A percentile compares a stretch with the other conserved stretches of the same genome.
Evolutionary conservation across 1,139 yeast genomes (phyloP).

Genomic region (Debaryomyces coudertii): DNA sequence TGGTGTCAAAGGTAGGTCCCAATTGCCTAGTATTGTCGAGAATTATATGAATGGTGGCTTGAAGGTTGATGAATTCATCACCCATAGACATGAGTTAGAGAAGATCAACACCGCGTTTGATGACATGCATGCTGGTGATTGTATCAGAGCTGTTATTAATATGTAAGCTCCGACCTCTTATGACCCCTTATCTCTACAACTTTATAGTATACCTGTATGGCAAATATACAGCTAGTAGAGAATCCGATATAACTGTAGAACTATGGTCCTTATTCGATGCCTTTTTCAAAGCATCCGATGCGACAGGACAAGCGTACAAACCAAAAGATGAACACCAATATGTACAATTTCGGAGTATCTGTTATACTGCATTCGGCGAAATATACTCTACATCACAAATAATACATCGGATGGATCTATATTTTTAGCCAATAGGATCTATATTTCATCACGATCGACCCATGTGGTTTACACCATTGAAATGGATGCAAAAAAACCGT

Average conservation of each 20-base stretch:
- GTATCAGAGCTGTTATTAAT: conserved; percentile 87
- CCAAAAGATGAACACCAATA: too few species aligned
- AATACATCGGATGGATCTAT: not conserved
- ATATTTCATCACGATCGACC: not conserved
- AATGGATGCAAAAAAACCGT: not conserved
- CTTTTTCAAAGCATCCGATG: not conserved
- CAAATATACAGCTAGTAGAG: not conserved
- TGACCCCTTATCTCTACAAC: not conserved
- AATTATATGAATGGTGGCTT: conserved; percentile 81
- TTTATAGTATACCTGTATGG: not conserved
- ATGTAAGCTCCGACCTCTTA: conserved; percentile 30
- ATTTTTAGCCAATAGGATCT: not conserved
- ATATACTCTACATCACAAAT: not conserved
- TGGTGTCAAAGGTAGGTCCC: conserved; percentile 96
- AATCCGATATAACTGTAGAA: not conserved
- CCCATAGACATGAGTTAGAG: conserved; percentile 79
- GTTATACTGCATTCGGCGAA: not conserved
- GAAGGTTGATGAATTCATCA: conserved; percentile 93
- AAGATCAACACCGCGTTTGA: conserved; percentile 89
- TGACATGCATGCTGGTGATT: conserved; percentile 91
- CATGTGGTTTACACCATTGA: not conserved
- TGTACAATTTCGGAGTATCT: not conserved
- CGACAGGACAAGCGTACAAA: not conserved
- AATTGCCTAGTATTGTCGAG: conserved; percentile 87
- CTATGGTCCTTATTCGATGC: too few species aligned